A percentile compares a stretch with the other conserved stretches of the same genome.
These are phyloP conservation scores for Termitomyces sp. DNA, from an alignment of 768 basidiomycete genomes.

Conservation along the genomic window DNA sequence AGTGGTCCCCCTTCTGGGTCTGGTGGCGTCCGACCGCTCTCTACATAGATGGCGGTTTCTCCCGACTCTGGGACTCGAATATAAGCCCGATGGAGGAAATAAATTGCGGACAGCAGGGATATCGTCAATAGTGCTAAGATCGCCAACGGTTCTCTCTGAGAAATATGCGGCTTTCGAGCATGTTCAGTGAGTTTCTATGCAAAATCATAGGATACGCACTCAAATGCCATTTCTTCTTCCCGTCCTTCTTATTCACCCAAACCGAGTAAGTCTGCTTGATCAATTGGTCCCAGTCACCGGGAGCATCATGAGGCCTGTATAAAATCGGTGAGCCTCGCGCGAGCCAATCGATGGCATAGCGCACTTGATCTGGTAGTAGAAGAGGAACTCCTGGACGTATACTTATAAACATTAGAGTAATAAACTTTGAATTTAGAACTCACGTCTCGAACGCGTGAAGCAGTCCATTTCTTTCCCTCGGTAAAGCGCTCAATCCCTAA, in stretches of 20 bases:
- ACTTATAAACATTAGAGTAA: constrained; percentile 4
- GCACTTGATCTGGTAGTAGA: constrained; percentile 72
- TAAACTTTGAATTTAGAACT: constrained; percentile 16
- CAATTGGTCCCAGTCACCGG: constrained; percentile 49
- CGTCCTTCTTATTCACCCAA: constrained; percentile 61
- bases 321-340: not conserved
- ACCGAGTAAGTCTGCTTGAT: constrained; percentile 86
- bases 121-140: constrained; percentile 67
- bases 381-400: constrained; percentile 64
- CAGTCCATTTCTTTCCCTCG: constrained; percentile 79
- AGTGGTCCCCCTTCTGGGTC: not conserved
- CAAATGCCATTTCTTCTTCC: constrained; percentile 76
- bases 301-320: constrained; percentile 3
- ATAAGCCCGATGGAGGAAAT: constrained; percentile 61
- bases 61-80: constrained; percentile 58
- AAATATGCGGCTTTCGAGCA: constrained; percentile 66
- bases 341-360: constrained; percentile 29
- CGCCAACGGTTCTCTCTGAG: constrained; percentile 69
- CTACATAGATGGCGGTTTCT: constrained; percentile 44
- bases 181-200: constrained; percentile 4
- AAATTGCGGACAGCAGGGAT: constrained; percentile 53
- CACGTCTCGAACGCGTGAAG: constrained; percentile 80
- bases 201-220: constrained; percentile 41
- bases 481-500: constrained; percentile 83
- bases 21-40: constrained; percentile 31